A percentile compares a stretch with the other conserved stretches of the same genome.
Evolutionary conservation across 2,329 filamentous ascomycete genomes (phyloP).

Genomic region (Botryotinia convoluta): DNA sequence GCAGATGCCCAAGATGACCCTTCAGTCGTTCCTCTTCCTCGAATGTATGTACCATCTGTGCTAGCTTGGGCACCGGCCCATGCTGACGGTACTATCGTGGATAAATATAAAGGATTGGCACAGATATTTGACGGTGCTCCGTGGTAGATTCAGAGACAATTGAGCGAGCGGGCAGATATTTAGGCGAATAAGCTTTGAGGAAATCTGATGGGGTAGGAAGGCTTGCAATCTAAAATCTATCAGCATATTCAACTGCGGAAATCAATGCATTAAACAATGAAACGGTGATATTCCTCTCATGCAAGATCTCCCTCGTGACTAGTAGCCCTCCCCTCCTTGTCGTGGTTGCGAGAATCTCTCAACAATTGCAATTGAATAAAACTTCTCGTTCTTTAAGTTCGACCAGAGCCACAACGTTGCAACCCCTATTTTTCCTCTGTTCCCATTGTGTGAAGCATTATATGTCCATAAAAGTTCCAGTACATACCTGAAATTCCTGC

Average conservation of each 20-base stretch:
- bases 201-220: neutral
- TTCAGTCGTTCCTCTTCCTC: neutral
- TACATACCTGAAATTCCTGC: neutral
- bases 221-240: neutral
- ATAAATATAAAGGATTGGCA: constrained; percentile 8
- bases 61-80: neutral
- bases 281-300: neutral
- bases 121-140: neutral
- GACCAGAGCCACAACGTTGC: neutral
- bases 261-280: neutral
- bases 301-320: neutral
- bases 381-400: neutral
- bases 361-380: neutral
- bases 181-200: neutral
- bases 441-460: neutral
- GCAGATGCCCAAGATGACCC: neutral
- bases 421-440: neutral
- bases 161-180: neutral
- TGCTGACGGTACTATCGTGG: neutral
- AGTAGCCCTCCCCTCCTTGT: neutral
- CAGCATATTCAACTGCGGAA: neutral
- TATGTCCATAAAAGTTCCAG: neutral
- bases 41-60: neutral
- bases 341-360: neutral
- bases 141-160: neutral